Evolutionary conservation across 345 rosid genomes (phyloP).

Genomic region (Odontarrhena argentea): DNA sequence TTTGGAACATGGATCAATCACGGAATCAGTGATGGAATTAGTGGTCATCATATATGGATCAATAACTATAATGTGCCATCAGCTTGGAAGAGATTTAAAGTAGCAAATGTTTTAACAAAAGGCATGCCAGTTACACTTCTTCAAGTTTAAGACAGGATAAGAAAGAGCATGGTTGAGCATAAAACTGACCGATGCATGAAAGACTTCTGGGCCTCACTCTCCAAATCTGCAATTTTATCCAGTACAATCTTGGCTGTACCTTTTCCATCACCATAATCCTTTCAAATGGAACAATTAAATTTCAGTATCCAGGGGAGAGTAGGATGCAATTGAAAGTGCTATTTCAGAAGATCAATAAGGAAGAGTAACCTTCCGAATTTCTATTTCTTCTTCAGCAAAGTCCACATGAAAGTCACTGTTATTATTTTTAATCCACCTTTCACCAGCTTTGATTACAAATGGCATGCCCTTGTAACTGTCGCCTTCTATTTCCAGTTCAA

Average conservation of each 20-base stretch:
- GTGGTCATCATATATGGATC: slow-evolving; percentile 3
- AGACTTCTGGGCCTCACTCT: slow-evolving; percentile 95
- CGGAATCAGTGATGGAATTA: no score
- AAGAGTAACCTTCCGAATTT: slow-evolving; percentile 66
- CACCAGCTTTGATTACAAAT: slow-evolving; percentile 75
- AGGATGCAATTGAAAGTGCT: slow-evolving; percentile 23
- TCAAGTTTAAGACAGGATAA: slow-evolving; percentile 18
- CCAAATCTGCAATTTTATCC: slow-evolving; percentile 74
- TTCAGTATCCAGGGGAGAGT: slow-evolving; percentile 22
- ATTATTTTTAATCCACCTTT: slow-evolving; percentile 80
- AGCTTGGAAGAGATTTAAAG: slow-evolving; percentile 2
- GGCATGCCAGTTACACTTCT: slow-evolving; percentile 16
- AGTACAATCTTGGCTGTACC: slow-evolving; percentile 81
- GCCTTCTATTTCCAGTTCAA: slow-evolving; percentile 78
- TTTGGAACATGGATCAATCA: slow-evolving; percentile 21
- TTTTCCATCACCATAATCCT: slow-evolving; percentile 81
- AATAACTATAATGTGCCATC: slow-evolving; percentile 2
- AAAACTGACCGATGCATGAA: slow-evolving; percentile 94
- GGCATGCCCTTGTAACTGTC: slow-evolving; percentile 82
- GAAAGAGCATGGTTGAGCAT: slow-evolving; percentile 30
- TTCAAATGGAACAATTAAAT: slow-evolving; percentile 27
- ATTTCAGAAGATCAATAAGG: slow-evolving; percentile 27
- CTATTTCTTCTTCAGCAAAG: slow-evolving; percentile 53
- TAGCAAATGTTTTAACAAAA: slow-evolving; percentile 23
- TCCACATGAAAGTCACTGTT: slow-evolving; percentile 79